Evolutionary conservation across 768 basidiomycete species (phyloP).

Genomic region (Suillus placidus): DNA sequence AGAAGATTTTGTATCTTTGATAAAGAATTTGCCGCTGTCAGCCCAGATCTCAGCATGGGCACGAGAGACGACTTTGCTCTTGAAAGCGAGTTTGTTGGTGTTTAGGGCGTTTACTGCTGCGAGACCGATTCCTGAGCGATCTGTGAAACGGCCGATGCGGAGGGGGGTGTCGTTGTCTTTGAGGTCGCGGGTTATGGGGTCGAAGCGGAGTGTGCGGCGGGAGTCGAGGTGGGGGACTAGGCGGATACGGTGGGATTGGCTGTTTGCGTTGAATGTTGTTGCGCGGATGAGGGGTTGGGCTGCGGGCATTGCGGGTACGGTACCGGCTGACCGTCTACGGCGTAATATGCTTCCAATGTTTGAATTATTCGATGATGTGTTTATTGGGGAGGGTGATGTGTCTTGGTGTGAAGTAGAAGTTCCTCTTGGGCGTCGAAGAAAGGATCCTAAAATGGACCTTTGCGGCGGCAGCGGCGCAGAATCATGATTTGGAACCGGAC

Average conservation of each 20-base stretch:
- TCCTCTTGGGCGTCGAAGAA: conserved; percentile 72
- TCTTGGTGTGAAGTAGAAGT: conserved; percentile 59
- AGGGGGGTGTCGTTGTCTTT: conserved; percentile 67
- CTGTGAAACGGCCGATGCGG: conserved; percentile 94
- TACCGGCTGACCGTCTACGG: conserved; percentile 65
- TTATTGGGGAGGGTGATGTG: conserved; percentile 41
- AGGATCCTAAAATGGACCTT: conserved; percentile 67
- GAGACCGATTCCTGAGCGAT: conserved; percentile 33
- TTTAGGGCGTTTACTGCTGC: conserved; percentile 68
- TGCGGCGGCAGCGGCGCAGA: conserved; percentile 18
- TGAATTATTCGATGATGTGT: conserved; percentile 37
- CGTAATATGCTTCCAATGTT: conserved; percentile 52
- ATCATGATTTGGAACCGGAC: conserved; percentile 22
- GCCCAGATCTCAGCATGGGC: conserved; percentile 96
- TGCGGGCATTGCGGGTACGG: conserved; percentile 33
- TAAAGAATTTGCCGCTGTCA: conserved; percentile 72
- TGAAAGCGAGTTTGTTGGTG: conserved; percentile 90
- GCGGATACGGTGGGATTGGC: conserved; percentile 72
- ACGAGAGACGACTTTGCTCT: conserved; percentile 92
- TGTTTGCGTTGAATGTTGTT: conserved; percentile 21
- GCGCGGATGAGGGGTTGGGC: conserved; percentile 12
- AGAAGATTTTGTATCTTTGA: conserved; percentile 87
- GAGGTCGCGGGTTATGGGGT: conserved; percentile 89
- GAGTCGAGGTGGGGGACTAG: conserved; percentile 96
- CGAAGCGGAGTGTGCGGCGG: conserved; percentile 89